Percentiles rank a stretch among this genome's conserved stretches.
Evolutionary conservation across 1,284 basidiomycete genomes (phyloP).

Genomic region (Singerocomus inundabilis): DNA sequence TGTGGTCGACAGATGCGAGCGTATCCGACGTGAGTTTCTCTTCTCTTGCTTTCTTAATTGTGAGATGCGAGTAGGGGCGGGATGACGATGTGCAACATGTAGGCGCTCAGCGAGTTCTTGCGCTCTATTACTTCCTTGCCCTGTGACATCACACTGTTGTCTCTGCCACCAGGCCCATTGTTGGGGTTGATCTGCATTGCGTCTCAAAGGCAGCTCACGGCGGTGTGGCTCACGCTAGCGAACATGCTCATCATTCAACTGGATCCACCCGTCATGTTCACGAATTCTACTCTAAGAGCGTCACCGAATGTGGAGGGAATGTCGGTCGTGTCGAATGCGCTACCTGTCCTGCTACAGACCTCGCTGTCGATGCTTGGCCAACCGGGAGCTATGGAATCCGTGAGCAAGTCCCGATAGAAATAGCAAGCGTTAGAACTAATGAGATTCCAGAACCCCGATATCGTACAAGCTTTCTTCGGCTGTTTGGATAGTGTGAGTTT

Average conservation of each 20-base stretch:
- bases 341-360: constrained; percentile 62
- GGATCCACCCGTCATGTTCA: constrained; percentile 62
- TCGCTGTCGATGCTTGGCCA: constrained; percentile 55
- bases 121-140: constrained; percentile 77
- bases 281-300: constrained; percentile 41
- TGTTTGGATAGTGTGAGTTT: constrained; percentile 66
- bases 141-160: constrained; percentile 71
- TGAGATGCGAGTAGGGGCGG: background rate
- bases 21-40: constrained; percentile 64
- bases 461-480: constrained; percentile 84
- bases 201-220: constrained; percentile 69
- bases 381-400: constrained; percentile 68
- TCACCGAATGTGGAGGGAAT: constrained; percentile 42
- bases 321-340: constrained; percentile 49
- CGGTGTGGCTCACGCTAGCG: constrained; percentile 81
- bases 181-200: constrained; percentile 77
- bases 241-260: constrained; percentile 77
- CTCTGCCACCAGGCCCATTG: constrained; percentile 75
- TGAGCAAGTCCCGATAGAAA: constrained; percentile 35
- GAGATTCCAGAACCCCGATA: constrained; percentile 70
- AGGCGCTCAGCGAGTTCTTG: constrained; percentile 79
- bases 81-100: constrained; percentile 9
- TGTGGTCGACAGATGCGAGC: constrained; percentile 76
- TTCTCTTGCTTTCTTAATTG: no score
- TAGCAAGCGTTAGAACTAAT: constrained; percentile 8